Evolutionary conservation across 2,329 filamentous ascomycete species (phyloP).

Genomic region (Cyphellophora europaea): DNA sequence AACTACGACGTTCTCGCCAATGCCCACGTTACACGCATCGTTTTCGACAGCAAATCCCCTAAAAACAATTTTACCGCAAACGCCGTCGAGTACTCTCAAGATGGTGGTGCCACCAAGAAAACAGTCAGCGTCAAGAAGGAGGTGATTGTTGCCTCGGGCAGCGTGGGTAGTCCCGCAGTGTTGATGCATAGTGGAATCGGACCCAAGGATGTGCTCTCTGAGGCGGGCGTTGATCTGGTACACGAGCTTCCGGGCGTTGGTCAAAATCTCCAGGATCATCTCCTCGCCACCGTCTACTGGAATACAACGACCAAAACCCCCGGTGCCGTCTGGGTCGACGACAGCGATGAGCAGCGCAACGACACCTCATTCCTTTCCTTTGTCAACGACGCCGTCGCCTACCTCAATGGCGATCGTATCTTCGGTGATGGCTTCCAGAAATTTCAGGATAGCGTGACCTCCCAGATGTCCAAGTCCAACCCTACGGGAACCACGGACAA

Average conservation of each 20-base stretch:
- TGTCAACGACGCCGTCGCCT: slow-evolving; percentile 14
- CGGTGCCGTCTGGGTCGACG: slow-evolving; percentile 22
- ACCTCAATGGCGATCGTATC: slow-evolving; percentile 13
- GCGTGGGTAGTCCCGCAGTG: slow-evolving; percentile 56
- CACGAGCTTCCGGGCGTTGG: slow-evolving; percentile 54
- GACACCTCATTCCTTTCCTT: slow-evolving; percentile 16
- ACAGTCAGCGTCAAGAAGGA: slow-evolving; percentile 34
- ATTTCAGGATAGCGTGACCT: slow-evolving; percentile 7
- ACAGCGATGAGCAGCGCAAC: slow-evolving; percentile 17
- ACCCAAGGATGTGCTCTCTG: slow-evolving; percentile 43
- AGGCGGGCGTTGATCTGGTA: slow-evolving; percentile 45
- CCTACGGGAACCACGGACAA: slow-evolving; percentile 4
- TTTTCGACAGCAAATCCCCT: slow-evolving; percentile 19
- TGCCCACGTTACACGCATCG: slow-evolving; percentile 13
- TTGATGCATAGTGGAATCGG: slow-evolving; percentile 57
- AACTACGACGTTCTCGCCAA: slow-evolving; percentile 23
- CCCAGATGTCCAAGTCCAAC: slow-evolving; percentile 5
- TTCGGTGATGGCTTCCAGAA: slow-evolving; percentile 12
- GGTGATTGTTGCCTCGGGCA: slow-evolving; percentile 41
- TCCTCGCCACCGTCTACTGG: slow-evolving; percentile 30
- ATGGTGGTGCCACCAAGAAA: slow-evolving; percentile 20
- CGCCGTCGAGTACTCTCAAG: slow-evolving; percentile 24
- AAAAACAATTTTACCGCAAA: slow-evolving; percentile 21
- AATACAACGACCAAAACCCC: slow-evolving; percentile 20
- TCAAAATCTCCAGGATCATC: slow-evolving; percentile 55